phyloP scores from a whole-genome alignment of 179 eudicot genomes.

The Silene vulgaris region DNA sequence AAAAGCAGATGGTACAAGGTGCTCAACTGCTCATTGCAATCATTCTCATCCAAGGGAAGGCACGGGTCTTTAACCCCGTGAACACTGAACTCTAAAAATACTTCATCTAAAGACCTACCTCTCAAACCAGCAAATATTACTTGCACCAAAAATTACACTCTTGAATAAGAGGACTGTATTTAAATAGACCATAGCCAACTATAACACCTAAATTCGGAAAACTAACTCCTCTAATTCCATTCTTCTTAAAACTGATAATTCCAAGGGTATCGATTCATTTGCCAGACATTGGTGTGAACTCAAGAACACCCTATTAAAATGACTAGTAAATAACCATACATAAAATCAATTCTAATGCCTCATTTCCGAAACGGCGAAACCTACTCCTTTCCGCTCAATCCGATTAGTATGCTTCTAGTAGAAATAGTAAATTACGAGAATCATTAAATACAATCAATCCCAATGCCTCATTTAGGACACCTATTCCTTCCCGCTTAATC shows the following conservation, averaged over 20 bases:
- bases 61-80: background rate
- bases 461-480: background rate
- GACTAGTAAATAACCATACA: background rate
- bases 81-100: too few species aligned
- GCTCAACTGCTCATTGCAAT: background rate
- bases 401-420: background rate
- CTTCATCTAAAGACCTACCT: background rate
- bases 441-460: background rate
- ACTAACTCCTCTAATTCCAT: background rate
- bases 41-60: background rate
- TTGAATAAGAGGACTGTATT: too few species aligned
- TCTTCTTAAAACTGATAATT: background rate
- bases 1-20: background rate
- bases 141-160: background rate
- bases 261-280: too few species aligned
- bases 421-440: background rate
- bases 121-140: background rate
- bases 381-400: background rate
- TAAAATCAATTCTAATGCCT: background rate
- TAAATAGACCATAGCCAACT: too few species aligned
- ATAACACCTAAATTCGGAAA: background rate
- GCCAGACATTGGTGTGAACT: too few species aligned
- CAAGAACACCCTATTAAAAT: background rate
- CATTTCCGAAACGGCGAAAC: background rate
- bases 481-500: background rate